Percentiles rank a stretch among this genome's conserved stretches.
Conservation (phyloP, 2,329 filamentous ascomycete species). For the Colletotrichum viniferum region DNA sequence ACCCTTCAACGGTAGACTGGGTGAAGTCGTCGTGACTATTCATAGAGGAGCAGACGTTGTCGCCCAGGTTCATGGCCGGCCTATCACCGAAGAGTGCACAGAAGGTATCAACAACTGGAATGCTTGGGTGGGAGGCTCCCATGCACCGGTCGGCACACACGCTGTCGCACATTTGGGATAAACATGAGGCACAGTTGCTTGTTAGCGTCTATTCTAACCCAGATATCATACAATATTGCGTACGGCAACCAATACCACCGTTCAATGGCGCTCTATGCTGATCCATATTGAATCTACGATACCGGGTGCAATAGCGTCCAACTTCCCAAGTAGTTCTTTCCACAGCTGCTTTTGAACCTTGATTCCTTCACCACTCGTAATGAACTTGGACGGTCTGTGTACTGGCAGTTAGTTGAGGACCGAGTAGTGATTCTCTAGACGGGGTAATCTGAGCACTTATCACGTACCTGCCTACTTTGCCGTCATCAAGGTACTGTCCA, state of each 20-base stretch:
- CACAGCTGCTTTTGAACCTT: constrained; percentile 40
- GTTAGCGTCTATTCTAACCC: background rate
- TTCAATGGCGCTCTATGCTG: background rate
- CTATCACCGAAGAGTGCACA: constrained; percentile 8
- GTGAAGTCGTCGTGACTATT: constrained; percentile 27
- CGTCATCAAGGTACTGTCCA: constrained; percentile 42
- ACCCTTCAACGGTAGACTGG: constrained; percentile 25
- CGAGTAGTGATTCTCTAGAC: accelerated
- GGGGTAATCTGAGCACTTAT: background rate
- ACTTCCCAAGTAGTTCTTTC: constrained; percentile 43
- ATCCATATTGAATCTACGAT: constrained; percentile 20
- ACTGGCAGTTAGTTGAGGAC: background rate
- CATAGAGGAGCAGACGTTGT: background rate
- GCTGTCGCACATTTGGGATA: constrained; percentile 3
- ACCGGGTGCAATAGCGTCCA: constrained; percentile 46
- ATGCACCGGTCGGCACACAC: background rate
- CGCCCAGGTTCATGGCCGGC: constrained; percentile 9
- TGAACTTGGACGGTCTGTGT: constrained; percentile 30
- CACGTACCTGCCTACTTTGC: constrained; percentile 24
- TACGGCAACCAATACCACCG: background rate
- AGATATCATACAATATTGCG: constrained; percentile 30
- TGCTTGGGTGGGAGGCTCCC: constrained; percentile 11
- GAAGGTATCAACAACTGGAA: constrained; percentile 23
- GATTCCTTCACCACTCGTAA: constrained; percentile 39
- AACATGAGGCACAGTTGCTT: background rate